Evolutionary conservation across 2,329 filamentous ascomycete genomes (phyloP).

Genomic region (Orbilia javanica): DNA sequence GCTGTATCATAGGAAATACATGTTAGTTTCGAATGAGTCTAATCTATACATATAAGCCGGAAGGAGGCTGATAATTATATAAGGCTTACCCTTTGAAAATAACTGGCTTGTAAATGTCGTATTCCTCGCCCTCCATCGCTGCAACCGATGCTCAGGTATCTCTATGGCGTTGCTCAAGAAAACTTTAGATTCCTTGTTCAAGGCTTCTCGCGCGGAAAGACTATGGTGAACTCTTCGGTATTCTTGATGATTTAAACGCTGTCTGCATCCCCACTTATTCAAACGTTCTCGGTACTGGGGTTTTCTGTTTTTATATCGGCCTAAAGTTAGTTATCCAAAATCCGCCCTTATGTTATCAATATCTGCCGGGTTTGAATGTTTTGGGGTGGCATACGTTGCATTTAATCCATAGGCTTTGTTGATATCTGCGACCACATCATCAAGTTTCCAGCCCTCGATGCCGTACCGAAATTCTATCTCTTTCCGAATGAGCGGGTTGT

Average conservation of each 20-base stretch:
- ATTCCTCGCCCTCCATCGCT: constrained; percentile 21
- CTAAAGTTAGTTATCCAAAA: background rate
- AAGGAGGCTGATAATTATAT: background rate
- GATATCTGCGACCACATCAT: constrained; percentile 3
- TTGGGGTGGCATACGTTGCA: constrained; percentile 20
- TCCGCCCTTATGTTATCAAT: too few species aligned
- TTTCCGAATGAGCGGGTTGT: constrained; percentile 14
- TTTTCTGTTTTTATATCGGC: background rate
- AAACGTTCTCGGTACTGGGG: constrained; percentile 25
- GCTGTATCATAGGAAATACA: background rate
- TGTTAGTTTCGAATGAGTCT: background rate
- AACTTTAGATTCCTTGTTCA: constrained; percentile 8
- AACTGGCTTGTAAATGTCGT: constrained; percentile 22
- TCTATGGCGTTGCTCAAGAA: background rate
- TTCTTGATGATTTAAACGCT: constrained; percentile 25
- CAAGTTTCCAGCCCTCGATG: background rate
- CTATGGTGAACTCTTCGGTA: constrained; percentile 7
- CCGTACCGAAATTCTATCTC: constrained; percentile 22
- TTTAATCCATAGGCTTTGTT: constrained; percentile 11
- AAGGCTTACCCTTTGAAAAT: background rate
- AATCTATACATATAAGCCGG: background rate
- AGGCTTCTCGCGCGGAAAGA: background rate
- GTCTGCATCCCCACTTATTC: constrained; percentile 34
- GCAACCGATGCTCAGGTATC: background rate
- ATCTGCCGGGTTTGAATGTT: background rate